Evolutionary conservation across 768 basidiomycete genomes (phyloP), one percentile per base, ranked within the genome.

Genomic region (Suillus spraguei): DNA sequence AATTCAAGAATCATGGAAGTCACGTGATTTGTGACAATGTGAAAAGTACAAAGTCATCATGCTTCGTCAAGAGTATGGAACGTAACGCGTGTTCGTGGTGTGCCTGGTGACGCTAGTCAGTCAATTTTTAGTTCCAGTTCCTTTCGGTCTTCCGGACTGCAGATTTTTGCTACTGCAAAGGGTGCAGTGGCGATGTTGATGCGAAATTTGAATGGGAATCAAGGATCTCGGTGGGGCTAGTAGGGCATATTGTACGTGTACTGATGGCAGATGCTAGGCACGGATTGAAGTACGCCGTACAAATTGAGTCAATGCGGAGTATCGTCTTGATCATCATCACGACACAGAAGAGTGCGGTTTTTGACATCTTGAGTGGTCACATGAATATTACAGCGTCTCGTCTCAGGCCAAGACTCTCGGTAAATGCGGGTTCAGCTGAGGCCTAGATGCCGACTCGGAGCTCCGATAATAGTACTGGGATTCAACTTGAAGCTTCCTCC

Each of bases 121-220:
- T 71, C 41, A 9, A 42, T 65, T 69, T 68, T 81, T 90, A 2
- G 85, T 84, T 41, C 77, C 80, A 14, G 76, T 41, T 74, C 71
- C 62, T 91, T 82, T 59, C 77, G 70, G 61, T 85, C 91, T 39
- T 85, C 92, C 36, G 87, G n/a, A n/a, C n/a, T n/a, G n/a, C 86
- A 39, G 77, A 81, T 69, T 83, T 90, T 84, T 92, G 90, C 69
- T 95, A 90, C 68, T 84, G 87, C 14, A 6, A 13, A 16, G 2
- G 94, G 94, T 5, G 87, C 86, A 33, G 87, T 85, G 83, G 82
- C 22, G 94, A 72, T 66, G 69, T 95, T 95, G 66, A 94, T 81
- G 70, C 92, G 89, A 41, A 28, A 28, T 28, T 41, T n/a, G n/a
- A 0, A 92, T 93, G 3, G 89, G 87, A 47, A 90, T 76, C 32